These are phyloP conservation scores for Chenopodium berlandieri DNA, from an alignment of 148 eudicot genomes.

Conservation along the genomic window DNA sequence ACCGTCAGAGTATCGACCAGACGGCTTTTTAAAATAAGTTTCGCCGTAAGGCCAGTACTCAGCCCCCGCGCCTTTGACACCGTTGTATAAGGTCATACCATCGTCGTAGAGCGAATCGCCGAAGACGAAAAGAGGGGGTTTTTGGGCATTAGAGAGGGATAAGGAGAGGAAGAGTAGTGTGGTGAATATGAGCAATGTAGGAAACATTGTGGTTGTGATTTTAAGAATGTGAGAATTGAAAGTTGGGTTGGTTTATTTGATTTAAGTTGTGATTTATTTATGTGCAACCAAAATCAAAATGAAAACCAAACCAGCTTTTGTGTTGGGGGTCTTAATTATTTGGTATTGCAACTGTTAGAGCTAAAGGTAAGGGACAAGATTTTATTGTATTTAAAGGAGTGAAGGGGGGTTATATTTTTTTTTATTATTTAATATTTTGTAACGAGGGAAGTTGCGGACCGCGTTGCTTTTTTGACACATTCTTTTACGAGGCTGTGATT, in stretches of 20 bases:
- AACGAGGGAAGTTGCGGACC: slow-evolving; percentile 5
- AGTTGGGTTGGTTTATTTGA: too few species aligned
- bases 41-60: slow-evolving; percentile 47
- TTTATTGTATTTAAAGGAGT: background rate
- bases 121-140: slow-evolving; percentile 38
- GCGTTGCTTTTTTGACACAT: slow-evolving; percentile 18
- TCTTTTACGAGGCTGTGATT: background rate
- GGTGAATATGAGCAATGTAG: background rate
- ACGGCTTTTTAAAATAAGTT: slow-evolving; percentile 40
- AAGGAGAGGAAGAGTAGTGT: slow-evolving; percentile 1
- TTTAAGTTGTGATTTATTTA: too few species aligned
- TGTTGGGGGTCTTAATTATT: background rate
- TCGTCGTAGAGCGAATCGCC: slow-evolving; percentile 56
- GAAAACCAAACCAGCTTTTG: background rate
- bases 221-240: background rate
- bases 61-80: slow-evolving; percentile 28
- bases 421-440: too few species aligned
- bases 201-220: background rate
- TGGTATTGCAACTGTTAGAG: background rate
- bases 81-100: slow-evolving; percentile 43
- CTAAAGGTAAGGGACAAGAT: background rate
- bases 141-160: slow-evolving; percentile 4
- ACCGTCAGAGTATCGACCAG: slow-evolving; percentile 47
- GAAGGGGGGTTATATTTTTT: background rate
- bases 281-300: background rate